Evolutionary conservation across 176 grass and related monocot genomes (phyloP), one percentile per base, ranked within the genome.

Genomic region (Bothriochloa decipiens): DNA sequence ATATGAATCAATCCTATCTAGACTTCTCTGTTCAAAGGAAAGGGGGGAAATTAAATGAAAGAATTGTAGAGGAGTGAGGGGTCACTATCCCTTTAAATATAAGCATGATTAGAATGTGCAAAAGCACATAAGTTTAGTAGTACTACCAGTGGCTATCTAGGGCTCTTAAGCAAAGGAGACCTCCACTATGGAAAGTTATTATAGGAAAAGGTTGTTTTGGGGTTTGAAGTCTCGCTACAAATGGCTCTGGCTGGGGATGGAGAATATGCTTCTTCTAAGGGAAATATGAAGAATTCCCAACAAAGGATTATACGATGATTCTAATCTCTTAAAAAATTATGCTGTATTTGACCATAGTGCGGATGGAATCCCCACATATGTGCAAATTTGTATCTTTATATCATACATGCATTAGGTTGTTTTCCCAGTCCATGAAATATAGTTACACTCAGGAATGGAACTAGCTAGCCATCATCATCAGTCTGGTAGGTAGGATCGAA

Each of bases 351-450:
- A 58, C 55, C 35, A 26, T 57, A 47, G 49, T 16, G 49, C 4
- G 3, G 20, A 57, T 57, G 53, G 65, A 49, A 36, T 75, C 36
- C 23, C 32, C 2, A 14, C 33, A 23, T 4, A 16, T 22, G 26
- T 1, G 20, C 53, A 57, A 57, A 57, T 22, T 57, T 57, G 68
- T 58, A 49, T 47, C 11, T 66, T 53, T 75, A 43, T 13, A 43
- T 10, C 16, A n/a, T 36, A 11, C n/a, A 76, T 70, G 80, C 58
- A 25, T 74, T 20, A 72, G 27, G 60, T 74, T 79, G 3, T 83
- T 70, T 73, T 35, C 35, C 13, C 5, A 65, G 75, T 69, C 49
- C 84, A 90, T 86, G 88, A 90, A 90, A 90, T 90, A 86, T 83
- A 86, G 65, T 36, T 71, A 7, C 14, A 89, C 55, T 35, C 25